Evolutionary conservation across 768 basidiomycete species (phyloP).

Genomic region (Flagelloscypha sp.): DNA sequence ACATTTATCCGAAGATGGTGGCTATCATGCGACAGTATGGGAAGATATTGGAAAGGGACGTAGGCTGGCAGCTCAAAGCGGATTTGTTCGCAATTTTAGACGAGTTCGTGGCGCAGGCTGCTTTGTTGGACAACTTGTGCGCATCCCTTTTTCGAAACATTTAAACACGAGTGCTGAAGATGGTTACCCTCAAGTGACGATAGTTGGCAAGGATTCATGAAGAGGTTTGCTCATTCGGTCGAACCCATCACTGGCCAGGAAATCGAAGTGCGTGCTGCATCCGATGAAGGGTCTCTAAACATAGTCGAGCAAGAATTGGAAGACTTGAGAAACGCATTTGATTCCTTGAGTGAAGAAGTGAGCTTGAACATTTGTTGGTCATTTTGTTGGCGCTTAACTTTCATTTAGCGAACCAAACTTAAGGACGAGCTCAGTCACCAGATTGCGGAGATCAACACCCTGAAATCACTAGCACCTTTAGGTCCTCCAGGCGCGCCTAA

Average conservation of each 20-base stretch:
- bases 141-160: conserved; percentile 13
- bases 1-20: conserved; percentile 54
- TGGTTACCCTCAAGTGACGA: conserved; percentile 41
- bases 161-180: no score
- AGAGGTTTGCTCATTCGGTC: conserved; percentile 50
- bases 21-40: conserved; percentile 51
- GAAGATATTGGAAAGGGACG: conserved; percentile 47
- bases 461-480: conserved; percentile 44
- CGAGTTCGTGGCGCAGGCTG: conserved; percentile 57
- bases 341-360: conserved; percentile 63
- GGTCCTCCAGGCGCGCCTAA: conserved; percentile 29
- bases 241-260: conserved; percentile 60
- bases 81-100: conserved; percentile 52
- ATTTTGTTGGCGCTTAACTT: neutral
- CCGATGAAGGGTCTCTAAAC: conserved; percentile 26
- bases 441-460: conserved; percentile 58
- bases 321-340: conserved; percentile 47
- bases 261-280: conserved; percentile 41
- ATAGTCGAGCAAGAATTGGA: conserved; percentile 56
- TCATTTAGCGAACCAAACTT: conserved; percentile 39
- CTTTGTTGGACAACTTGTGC: conserved; percentile 56
- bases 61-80: conserved; percentile 59
- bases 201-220: conserved; percentile 55
- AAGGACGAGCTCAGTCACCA: conserved; percentile 51
- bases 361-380: conserved; percentile 5